Conservation (phyloP, 495 filamentous ascomycete genomes). For the Penicillium lividum region DNA sequence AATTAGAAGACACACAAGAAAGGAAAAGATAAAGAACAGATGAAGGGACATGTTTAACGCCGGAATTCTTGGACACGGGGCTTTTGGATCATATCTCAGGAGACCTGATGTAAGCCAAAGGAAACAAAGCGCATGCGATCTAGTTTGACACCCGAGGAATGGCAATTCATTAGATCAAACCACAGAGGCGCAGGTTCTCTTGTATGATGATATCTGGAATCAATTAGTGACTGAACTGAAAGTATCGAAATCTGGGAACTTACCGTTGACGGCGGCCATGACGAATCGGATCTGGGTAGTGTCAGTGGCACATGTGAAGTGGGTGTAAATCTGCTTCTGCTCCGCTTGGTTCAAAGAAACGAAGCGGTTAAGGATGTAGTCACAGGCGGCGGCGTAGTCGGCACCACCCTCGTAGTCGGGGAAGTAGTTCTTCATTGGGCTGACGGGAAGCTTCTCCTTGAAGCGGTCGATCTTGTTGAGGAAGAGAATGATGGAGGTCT, state of each 20-base stretch:
- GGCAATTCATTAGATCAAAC: constrained; percentile 77
- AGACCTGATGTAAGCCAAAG: constrained; percentile 31
- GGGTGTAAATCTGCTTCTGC: constrained; percentile 99
- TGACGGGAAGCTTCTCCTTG: constrained; percentile 98
- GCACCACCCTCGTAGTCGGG: constrained; percentile 95
- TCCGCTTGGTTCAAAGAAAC: constrained; percentile 97
- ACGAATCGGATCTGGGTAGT: constrained; percentile 99
- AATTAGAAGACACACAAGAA: constrained; percentile 32
- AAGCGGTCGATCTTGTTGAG: constrained; percentile 99
- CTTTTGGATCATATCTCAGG: constrained; percentile 32
- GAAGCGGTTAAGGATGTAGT: constrained; percentile 97
- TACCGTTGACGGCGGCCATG: constrained; percentile 99
- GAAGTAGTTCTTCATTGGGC: constrained; percentile 99
- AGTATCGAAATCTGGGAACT: constrained; percentile 25
- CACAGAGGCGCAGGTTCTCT: constrained; percentile 97
- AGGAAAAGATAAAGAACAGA: constrained; percentile 24
- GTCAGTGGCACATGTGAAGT: constrained; percentile 98
- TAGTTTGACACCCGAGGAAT: constrained; percentile 38
- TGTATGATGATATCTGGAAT: constrained; percentile 96
- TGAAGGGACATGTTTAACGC: constrained; percentile 46
- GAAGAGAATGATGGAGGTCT: constrained; percentile 99
- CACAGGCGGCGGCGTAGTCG: constrained; percentile 89
- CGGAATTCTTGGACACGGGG: constrained; percentile 39
- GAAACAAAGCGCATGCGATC: constrained; percentile 37
- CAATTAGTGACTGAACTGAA: constrained; percentile 1